These are phyloP conservation scores for Candida maesae DNA, from an alignment of 805 yeast genomes.

Conservation along the genomic window DNA sequence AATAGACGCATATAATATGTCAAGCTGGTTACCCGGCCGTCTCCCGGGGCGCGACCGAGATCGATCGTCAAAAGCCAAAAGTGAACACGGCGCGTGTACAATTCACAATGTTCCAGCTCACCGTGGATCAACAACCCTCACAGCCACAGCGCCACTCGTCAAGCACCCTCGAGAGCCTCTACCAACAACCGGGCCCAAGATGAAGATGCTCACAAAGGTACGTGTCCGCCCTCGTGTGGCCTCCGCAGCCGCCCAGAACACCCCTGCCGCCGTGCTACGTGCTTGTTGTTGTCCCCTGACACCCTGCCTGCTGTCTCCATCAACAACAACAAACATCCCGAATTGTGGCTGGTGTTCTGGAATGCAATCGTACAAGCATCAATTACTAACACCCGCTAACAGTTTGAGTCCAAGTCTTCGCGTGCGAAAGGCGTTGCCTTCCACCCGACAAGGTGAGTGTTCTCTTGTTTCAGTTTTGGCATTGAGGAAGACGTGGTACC, in stretches of 20 bases:
- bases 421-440: constrained; percentile 97
- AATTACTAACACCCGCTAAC: constrained; percentile 17
- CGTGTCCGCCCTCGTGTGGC: too few species aligned
- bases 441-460: constrained; percentile 70
- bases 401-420: constrained; percentile 96
- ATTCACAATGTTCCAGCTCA: too few species aligned
- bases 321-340: background rate
- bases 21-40: too few species aligned
- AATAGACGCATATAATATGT: too few species aligned
- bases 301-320: constrained; percentile 1
- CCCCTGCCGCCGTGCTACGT: too few species aligned
- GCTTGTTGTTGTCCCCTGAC: background rate
- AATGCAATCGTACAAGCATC: background rate
- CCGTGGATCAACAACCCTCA: too few species aligned
- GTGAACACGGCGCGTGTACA: too few species aligned
- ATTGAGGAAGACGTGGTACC: too few species aligned
- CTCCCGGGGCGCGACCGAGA: too few species aligned
- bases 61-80: background rate
- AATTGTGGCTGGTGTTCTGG: background rate
- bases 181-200: constrained; percentile 36
- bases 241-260: too few species aligned
- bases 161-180: too few species aligned
- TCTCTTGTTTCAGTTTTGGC: background rate
- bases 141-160: too few species aligned
- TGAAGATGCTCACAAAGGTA: constrained; percentile 82